phyloP scores from a whole-genome alignment of 1,284 basidiomycete genomes.

The Trichosporon inkin region DNA sequence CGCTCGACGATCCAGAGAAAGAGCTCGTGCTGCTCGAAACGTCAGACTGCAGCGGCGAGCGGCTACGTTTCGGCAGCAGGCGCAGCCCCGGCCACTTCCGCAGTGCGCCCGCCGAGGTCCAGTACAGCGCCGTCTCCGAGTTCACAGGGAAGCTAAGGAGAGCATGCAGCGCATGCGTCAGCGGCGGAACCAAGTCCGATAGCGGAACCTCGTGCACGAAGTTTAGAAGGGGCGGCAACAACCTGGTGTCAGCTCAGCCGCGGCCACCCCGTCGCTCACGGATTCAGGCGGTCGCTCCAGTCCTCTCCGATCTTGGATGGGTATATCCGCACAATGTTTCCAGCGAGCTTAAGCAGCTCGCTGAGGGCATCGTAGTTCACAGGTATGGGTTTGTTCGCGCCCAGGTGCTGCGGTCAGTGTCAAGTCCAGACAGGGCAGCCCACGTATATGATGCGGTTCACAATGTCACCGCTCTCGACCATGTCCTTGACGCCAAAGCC shows the following conservation, averaged over 20 bases:
- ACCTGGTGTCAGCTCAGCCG: constrained; percentile 8
- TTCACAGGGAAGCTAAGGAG: constrained; percentile 41
- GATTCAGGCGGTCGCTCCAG: constrained; percentile 26
- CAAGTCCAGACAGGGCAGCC: constrained; percentile 12
- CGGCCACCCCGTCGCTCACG: constrained; percentile 24
- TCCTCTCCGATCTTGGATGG: constrained; percentile 20
- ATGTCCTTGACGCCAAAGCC: constrained; percentile 29
- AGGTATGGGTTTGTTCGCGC: constrained; percentile 16
- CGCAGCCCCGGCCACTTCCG: neutral
- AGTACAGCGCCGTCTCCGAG: constrained; percentile 30
- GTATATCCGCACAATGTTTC: constrained; percentile 42
- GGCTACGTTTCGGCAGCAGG: neutral
- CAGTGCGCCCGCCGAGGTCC: constrained; percentile 23
- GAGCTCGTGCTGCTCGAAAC: neutral
- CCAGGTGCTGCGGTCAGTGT: constrained; percentile 23
- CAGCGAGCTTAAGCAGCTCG: constrained; percentile 46
- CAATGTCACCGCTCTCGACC: constrained; percentile 37
- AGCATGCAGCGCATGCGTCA: constrained; percentile 39
- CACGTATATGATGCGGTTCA: constrained; percentile 38
- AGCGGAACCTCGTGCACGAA: constrained; percentile 33
- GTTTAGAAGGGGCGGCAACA: constrained; percentile 32
- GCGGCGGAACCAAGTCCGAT: constrained; percentile 33
- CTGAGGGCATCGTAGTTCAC: constrained; percentile 32
- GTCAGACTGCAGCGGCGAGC: neutral
- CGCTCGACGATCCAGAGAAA: neutral